Evolutionary conservation across 345 rosid genomes (phyloP).

Genomic region (Schrenkiella parvula): DNA sequence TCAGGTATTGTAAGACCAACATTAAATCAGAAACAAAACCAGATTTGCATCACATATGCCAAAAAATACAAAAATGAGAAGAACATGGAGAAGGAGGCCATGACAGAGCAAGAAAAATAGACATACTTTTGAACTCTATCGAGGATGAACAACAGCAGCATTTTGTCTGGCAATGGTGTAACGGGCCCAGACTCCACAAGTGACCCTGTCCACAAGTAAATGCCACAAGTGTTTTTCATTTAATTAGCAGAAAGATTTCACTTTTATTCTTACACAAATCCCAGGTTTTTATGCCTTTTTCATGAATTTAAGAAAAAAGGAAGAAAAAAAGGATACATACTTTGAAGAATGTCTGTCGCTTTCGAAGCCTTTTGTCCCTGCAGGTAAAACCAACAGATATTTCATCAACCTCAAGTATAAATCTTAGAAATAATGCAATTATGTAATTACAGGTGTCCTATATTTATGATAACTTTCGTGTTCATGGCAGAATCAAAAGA

Average conservation of each 20-base stretch:
- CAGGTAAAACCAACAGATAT: constrained; percentile 37
- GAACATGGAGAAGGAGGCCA: constrained; percentile 1
- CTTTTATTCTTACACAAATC: constrained; percentile 4
- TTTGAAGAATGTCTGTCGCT: constrained; percentile 66
- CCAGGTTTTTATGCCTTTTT: constrained; percentile 23
- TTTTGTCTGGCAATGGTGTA: constrained; percentile 91
- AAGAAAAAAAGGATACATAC: constrained; percentile 40
- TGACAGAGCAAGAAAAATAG: constrained; percentile 19
- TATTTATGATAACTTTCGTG: constrained; percentile 6
- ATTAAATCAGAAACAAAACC: constrained; percentile 17
- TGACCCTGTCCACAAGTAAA: constrained; percentile 66
- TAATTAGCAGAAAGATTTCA: constrained; percentile 6
- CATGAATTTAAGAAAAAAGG: constrained; percentile 9
- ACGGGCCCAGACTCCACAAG: constrained; percentile 76
- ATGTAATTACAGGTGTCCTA: constrained; percentile 5
- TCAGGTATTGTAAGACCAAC: constrained; percentile 21
- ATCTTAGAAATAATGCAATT: background rate
- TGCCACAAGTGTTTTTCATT: constrained; percentile 15
- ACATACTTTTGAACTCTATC: constrained; percentile 96
- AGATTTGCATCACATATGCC: constrained; percentile 11
- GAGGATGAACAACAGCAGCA: constrained; percentile 88
- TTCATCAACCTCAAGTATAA: constrained; percentile 5
- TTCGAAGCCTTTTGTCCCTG: constrained; percentile 72
- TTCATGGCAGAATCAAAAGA: constrained; percentile 25
- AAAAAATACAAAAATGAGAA: background rate